Evolutionary conservation across 1,139 yeast species (phyloP).

Genomic region (Kazachstania sp.): DNA sequence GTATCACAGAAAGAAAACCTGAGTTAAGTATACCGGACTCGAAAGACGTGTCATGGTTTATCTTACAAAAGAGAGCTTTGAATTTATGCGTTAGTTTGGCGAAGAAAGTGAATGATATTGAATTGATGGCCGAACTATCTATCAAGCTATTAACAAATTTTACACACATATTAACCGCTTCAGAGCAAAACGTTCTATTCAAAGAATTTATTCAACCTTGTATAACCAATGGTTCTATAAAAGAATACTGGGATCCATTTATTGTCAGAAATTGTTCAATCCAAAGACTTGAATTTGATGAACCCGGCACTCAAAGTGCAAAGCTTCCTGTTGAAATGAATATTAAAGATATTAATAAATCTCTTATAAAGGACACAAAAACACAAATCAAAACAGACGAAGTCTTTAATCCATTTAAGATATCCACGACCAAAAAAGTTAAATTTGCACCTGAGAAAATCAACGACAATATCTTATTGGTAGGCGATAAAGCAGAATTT

Average conservation of each 20-base stretch:
- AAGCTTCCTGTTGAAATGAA: conserved; percentile 13
- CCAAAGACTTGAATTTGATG: conserved; percentile 21
- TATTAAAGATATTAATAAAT: conserved; percentile 1
- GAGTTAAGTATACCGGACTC: conserved; percentile 20
- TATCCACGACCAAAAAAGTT: background rate
- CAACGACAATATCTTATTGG: conserved; percentile 32
- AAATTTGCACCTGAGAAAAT: background rate
- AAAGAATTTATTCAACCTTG: conserved; percentile 23
- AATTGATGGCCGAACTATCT: conserved; percentile 41
- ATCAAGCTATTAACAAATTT: conserved; percentile 48
- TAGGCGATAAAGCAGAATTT: conserved; percentile 50
- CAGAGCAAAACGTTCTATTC: conserved; percentile 39
- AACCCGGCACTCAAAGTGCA: conserved; percentile 4
- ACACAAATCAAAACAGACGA: conserved; percentile 13
- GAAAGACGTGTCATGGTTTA: conserved; percentile 41
- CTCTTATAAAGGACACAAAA: background rate
- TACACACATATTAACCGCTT: conserved; percentile 41
- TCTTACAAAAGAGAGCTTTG: conserved; percentile 49
- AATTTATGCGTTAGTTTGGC: conserved; percentile 48
- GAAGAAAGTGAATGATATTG: conserved; percentile 42
- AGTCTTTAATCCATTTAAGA: conserved; percentile 29
- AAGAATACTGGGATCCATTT: conserved; percentile 63
- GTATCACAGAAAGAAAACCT: conserved; percentile 30
- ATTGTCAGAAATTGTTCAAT: conserved; percentile 46
- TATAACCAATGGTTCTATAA: conserved; percentile 17